Base-by-base conservation (phyloP, 345 rosid species). In the Balakata baccata region DNA sequence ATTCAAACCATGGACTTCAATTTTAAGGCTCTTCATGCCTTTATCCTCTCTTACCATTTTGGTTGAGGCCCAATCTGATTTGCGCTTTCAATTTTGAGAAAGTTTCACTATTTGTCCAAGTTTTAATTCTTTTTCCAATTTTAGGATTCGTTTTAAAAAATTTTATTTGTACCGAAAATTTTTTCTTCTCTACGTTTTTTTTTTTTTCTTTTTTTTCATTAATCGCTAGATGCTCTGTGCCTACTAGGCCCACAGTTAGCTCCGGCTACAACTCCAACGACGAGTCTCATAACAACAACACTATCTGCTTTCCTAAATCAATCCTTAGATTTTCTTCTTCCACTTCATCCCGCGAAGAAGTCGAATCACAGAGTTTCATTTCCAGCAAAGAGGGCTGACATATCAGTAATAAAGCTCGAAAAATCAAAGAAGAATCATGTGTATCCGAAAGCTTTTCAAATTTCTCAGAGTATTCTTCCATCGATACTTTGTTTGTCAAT, bases 251-350 rank as follows among this genome's bases (percentile, higher is more conserved):
- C 1, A 7, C 64, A 2, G 70, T 74, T 16, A 68, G 81, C 71
- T 78, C 87, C 38, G 80, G 84, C 17, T 81, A 84, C 61, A 80
- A 78, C 68, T 80, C 89, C 69, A 86, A 79, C 63, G 86, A 80
- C 17, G 93, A 86, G 72, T 87, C 88, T 38, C 81, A 80, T 3
- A 70, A 52, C 57, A 84, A 78, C 74, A 83, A 68, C 50, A 62
- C 38, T 0, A 11, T 20, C 20, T 50, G 75, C 23, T 95, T 97
- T 41, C 98, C 99, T 2, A 87, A 81, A 1, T 92, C 99, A 0
- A 96, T 92, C 22, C 97, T 95, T 29, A 86, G 88, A 37, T 84
- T 89, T 46, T 84, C 83, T 18, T 82, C 81, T 23, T 81, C 88
- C 43, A 46, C 83, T 5, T 77, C 68, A 43, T 78, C 81, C 11